Conservation (phyloP, 345 rosid genomes). For the Geranium brycei region DNA sequence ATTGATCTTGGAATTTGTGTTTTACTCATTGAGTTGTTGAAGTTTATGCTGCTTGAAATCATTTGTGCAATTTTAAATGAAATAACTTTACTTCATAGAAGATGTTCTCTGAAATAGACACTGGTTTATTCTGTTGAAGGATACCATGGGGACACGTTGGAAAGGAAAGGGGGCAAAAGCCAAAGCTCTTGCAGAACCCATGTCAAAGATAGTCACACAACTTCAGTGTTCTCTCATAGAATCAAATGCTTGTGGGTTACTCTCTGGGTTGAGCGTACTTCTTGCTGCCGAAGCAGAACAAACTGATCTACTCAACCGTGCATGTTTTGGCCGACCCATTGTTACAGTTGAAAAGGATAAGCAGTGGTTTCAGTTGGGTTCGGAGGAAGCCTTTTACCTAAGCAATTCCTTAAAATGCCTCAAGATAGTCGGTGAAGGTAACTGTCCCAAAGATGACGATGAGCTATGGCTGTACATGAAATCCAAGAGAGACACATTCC, state of each 20-base stretch:
- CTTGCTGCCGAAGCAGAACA: conserved; percentile 37
- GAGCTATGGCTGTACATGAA: conserved; percentile 46
- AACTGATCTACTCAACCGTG: conserved; percentile 44
- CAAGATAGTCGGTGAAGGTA: conserved; percentile 25
- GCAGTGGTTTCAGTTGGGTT: conserved; percentile 55
- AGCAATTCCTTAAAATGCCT: conserved; percentile 50
- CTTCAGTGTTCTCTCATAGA: conserved; percentile 42
- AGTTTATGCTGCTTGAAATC: too few species aligned
- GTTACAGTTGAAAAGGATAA: conserved; percentile 45
- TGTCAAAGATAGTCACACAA: conserved; percentile 43
- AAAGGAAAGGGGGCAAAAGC: conserved; percentile 64
- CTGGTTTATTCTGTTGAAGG: conserved; percentile 1
- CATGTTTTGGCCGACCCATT: conserved; percentile 57
- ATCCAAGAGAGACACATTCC: conserved; percentile 35
- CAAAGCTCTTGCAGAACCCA: conserved; percentile 62
- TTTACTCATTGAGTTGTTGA: too few species aligned
- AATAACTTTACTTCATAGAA: neutral
- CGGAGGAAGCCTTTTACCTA: conserved; percentile 78
- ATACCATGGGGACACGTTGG: conserved; percentile 66
- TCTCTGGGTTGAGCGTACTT: conserved; percentile 43
- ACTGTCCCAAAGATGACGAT: conserved; percentile 17
- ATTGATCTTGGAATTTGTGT: too few species aligned
- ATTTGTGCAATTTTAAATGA: neutral
- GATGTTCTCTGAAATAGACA: neutral
- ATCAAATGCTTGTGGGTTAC: conserved; percentile 28